These are phyloP conservation scores for Tulasnella sp. DNA, from an alignment of 768 basidiomycete species.

Conservation along the genomic window DNA sequence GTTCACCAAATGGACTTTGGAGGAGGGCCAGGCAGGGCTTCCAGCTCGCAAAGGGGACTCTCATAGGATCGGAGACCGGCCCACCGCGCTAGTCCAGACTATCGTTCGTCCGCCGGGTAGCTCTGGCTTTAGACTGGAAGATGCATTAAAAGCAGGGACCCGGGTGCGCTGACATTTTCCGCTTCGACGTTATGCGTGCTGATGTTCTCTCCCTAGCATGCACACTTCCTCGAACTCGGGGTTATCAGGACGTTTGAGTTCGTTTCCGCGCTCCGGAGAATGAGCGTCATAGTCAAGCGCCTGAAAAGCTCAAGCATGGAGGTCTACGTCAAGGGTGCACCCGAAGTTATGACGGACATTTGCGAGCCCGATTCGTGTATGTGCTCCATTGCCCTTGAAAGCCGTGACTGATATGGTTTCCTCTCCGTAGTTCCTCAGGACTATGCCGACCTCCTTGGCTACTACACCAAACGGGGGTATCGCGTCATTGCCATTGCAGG, in stretches of 20 bases:
- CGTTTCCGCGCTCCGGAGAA: slow-evolving; percentile 81
- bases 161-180: slow-evolving; percentile 45
- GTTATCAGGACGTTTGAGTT: slow-evolving; percentile 97
- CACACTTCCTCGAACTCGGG: slow-evolving; percentile 93
- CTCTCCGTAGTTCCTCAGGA: slow-evolving; percentile 72
- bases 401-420: background rate
- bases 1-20: slow-evolving; percentile 92
- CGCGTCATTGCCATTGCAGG: slow-evolving; percentile 98
- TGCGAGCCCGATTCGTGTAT: slow-evolving; percentile 86
- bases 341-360: slow-evolving; percentile 94
- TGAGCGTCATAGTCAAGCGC: slow-evolving; percentile 97
- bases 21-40: slow-evolving; percentile 58
- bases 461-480: slow-evolving; percentile 94
- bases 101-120: slow-evolving; percentile 96
- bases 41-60: slow-evolving; percentile 40
- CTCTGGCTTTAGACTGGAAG: slow-evolving; percentile 81
- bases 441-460: slow-evolving; percentile 91
- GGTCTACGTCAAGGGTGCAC: slow-evolving; percentile 97
- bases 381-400: slow-evolving; percentile 30
- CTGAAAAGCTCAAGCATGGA: slow-evolving; percentile 94
- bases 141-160: slow-evolving; percentile 76
- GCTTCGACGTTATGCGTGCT: slow-evolving; percentile 10
- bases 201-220: slow-evolving; percentile 50
- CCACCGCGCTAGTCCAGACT: slow-evolving; percentile 87
- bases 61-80: slow-evolving; percentile 38